A percentile compares a stretch with the other conserved stretches of the same genome.
phyloP scores from a whole-genome alignment of 2,329 filamentous ascomycete species.

The Claviceps sp. region DNA sequence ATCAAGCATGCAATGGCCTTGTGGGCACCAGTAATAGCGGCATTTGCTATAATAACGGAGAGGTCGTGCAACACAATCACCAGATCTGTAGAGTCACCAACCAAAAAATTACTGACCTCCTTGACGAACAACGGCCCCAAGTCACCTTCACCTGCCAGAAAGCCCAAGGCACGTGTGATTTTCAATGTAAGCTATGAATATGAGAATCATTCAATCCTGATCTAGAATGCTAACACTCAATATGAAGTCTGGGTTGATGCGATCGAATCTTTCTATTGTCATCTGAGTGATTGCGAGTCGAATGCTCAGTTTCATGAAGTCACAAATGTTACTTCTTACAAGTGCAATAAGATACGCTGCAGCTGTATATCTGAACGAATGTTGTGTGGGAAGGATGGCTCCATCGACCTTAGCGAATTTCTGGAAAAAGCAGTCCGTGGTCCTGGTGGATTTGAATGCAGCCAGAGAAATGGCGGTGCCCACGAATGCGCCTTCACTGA shows the following conservation, averaged over 20 bases:
- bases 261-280: conserved; percentile 91
- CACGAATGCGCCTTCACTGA: conserved; percentile 75
- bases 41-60: conserved; percentile 82
- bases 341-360: conserved; percentile 74
- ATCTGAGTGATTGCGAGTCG: conserved; percentile 68
- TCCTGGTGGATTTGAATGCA: conserved; percentile 71
- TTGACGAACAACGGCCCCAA: conserved; percentile 76
- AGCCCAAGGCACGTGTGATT: conserved; percentile 68
- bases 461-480: conserved; percentile 46
- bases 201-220: neutral
- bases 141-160: conserved; percentile 88
- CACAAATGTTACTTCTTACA: conserved; percentile 72
- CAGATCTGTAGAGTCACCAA: conserved; percentile 98
- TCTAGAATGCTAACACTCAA: neutral
- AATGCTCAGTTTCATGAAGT: conserved; percentile 52
- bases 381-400: conserved; percentile 84
- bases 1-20: conserved; percentile 74
- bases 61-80: conserved; percentile 87
- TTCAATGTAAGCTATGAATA: conserved; percentile 58
- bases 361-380: conserved; percentile 82
- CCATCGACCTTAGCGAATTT: conserved; percentile 86
- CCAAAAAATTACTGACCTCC: conserved; percentile 75
- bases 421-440: conserved; percentile 71
- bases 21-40: conserved; percentile 74
- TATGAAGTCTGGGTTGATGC: conserved; percentile 80